These are phyloP conservation scores for Septoria petroselini DNA, from an alignment of 2,329 filamentous ascomycete genomes.

Conservation along the genomic window DNA sequence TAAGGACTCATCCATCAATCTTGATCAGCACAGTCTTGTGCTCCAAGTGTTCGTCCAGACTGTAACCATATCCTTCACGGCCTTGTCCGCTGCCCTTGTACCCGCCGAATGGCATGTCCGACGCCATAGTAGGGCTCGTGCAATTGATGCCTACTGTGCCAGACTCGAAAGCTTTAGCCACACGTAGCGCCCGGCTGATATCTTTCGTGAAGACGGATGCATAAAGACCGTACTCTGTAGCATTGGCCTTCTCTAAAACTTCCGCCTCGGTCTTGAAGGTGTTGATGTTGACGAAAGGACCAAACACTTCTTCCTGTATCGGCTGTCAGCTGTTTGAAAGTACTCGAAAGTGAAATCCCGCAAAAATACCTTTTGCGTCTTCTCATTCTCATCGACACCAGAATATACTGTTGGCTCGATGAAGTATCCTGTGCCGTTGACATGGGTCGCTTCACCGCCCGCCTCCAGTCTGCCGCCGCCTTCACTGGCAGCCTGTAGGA, in stretches of 20 bases:
- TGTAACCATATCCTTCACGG: slow-evolving; percentile 21
- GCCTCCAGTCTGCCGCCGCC: slow-evolving; percentile 28
- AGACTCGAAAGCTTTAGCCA: slow-evolving; percentile 42
- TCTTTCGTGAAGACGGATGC: slow-evolving; percentile 41
- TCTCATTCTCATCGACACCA: slow-evolving; percentile 43
- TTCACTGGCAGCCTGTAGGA: slow-evolving; percentile 26
- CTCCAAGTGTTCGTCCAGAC: slow-evolving; percentile 28
- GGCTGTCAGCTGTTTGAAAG: neutral
- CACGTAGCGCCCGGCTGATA: slow-evolving; percentile 39
- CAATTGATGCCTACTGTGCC: slow-evolving; percentile 44
- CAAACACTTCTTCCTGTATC: slow-evolving; percentile 39
- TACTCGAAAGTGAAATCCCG: too few relatives aligned
- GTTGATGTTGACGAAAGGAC: slow-evolving; percentile 41
- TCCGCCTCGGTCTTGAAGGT: slow-evolving; percentile 39
- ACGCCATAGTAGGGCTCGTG: slow-evolving; percentile 36
- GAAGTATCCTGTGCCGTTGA: slow-evolving; percentile 42
- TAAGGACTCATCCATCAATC: too few relatives aligned
- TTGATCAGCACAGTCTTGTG: slow-evolving; percentile 28
- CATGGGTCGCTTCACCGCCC: slow-evolving; percentile 25
- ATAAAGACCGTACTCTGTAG: slow-evolving; percentile 41
- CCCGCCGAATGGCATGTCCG: slow-evolving; percentile 44
- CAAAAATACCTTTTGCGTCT: slow-evolving; percentile 33
- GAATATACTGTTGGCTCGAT: slow-evolving; percentile 50
- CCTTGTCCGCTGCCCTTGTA: slow-evolving; percentile 39
- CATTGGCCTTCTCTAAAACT: slow-evolving; percentile 39